Percentiles rank a stretch among this genome's conserved stretches.
Conservation (phyloP, 352 stramenopile genomes). For the Globisporangium megalacanthum region DNA sequence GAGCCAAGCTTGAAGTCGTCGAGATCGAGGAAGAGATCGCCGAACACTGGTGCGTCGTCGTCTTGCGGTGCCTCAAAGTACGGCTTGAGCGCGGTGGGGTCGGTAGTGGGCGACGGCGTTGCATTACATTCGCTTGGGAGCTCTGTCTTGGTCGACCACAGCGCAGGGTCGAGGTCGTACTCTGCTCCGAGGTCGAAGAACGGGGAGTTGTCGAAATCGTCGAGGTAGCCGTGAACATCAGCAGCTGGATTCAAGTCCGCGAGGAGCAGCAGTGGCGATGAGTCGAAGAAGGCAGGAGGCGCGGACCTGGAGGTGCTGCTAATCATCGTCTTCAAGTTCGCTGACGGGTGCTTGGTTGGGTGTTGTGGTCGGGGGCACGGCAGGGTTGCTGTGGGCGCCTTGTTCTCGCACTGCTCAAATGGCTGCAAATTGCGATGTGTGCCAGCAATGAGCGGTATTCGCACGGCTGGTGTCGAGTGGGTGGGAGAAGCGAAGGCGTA, state of each 20-base stretch:
- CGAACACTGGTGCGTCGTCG: slow-evolving; percentile 1
- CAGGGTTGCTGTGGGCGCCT: neutral
- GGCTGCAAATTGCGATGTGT: neutral
- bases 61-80: neutral
- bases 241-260: neutral
- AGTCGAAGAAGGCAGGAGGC: neutral
- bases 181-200: neutral
- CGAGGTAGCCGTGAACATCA: neutral
- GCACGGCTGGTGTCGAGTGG: no score
- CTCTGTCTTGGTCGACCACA: neutral
- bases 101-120: neutral
- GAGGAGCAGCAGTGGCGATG: neutral
- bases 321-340: neutral
- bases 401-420: neutral
- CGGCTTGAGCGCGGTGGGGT: neutral
- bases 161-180: neutral
- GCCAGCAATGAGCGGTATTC: no score
- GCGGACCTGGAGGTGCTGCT: neutral
- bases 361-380: neutral
- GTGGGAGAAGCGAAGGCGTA: no score
- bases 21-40: neutral
- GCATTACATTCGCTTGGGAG: no score
- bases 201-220: neutral
- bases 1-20: slow-evolving; percentile 2
- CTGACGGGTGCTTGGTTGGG: neutral